phyloP scores from a whole-genome alignment of 106 monocot species.

The Alisma plantagoaquatica region DNA sequence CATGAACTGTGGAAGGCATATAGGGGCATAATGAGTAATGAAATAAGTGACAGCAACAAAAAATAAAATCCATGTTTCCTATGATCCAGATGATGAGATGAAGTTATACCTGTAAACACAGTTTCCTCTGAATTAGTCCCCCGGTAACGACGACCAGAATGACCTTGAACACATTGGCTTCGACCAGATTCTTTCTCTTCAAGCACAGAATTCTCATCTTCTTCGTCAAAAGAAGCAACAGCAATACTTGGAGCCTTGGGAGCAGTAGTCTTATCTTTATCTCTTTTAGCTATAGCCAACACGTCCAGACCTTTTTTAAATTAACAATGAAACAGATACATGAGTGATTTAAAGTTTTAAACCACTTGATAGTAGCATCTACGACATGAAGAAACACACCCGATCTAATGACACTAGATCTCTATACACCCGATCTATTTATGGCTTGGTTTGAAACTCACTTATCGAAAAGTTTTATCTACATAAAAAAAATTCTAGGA shows the following conservation, averaged over 20 bases:
- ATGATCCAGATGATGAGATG: too few relatives aligned
- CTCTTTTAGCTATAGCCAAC: conserved; percentile 57
- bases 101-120: too few relatives aligned
- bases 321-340: background rate
- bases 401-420: too few relatives aligned
- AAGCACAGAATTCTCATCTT: conserved; percentile 32
- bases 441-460: too few relatives aligned
- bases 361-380: background rate
- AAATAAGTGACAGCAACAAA: too few relatives aligned
- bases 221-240: conserved; percentile 29
- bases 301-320: conserved; percentile 57
- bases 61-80: too few relatives aligned
- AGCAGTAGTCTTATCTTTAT: conserved; percentile 12
- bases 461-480: too few relatives aligned
- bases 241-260: conserved; percentile 48
- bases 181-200: conserved; percentile 14
- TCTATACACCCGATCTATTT: too few relatives aligned
- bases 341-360: background rate
- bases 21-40: too few relatives aligned
- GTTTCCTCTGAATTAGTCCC: conserved; percentile 28
- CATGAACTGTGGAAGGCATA: too few relatives aligned
- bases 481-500: too few relatives aligned
- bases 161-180: conserved; percentile 6
- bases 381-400: too few relatives aligned
- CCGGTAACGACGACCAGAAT: conserved; percentile 51